Evolutionary conservation across 139 green algal genomes (phyloP), one percentile per base, ranked within the genome.

Genomic region (Pseudopediastrum boryanum): DNA sequence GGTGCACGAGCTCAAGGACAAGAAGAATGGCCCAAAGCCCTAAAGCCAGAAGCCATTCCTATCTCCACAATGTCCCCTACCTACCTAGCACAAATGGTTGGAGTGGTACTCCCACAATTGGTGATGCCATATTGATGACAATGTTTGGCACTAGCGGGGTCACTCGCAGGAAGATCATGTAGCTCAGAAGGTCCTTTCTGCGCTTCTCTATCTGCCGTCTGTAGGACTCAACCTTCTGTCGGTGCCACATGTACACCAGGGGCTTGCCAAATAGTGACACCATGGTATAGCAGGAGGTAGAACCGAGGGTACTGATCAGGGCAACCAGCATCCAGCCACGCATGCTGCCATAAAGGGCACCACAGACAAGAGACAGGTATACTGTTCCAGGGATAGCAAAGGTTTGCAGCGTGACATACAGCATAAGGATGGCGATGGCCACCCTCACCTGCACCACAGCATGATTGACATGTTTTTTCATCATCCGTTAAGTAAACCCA

Each of bases 381-480:
- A 96, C 74, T 35, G 88, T 93, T 9, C 92, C 92, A 3, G 92
- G 92, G 19, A 96, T 89, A 16, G 90, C 85, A 81, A 94, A 95
- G 0, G 88, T 90, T 80, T 96, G 91, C 71, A 93, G 83, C 76
- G 81, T 88, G 29, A 94, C 48, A 61, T 95, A 95, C 39, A 64
- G 42, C 43, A 81, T 44, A 35, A 75, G 67, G 33, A 82, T 71
- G 3, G 41, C 51, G 23, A 78, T 19, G n/a, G 79, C 56, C 62
- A 79, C 71, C 1, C 36, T 54, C 48, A 68, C 43, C 68, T 83
- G 79, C 58, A 35, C 16, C 4, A 4, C 38, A 76, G 9, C 4
- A 54, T 13, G 10, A 33, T 4, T 42, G 35, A n/a, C n/a, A n/a
- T n/a, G n/a, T n/a, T n/a, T n/a, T n/a, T n/a, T n/a, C n/a, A n/a